These are phyloP conservation scores for Lipomyces yamanashiensis DNA, from an alignment of 805 yeast species.

Conservation along the genomic window DNA sequence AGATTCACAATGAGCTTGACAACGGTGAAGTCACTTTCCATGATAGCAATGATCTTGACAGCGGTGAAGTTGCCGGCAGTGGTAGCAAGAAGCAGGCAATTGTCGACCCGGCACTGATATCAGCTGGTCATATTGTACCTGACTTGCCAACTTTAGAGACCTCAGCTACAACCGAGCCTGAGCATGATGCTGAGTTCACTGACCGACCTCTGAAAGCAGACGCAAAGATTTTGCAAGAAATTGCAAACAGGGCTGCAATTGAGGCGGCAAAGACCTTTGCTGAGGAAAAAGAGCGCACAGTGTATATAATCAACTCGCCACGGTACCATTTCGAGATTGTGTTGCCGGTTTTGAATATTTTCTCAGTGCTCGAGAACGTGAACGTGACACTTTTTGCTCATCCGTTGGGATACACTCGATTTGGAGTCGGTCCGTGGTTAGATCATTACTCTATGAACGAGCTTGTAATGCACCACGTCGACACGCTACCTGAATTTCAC, in stretches of 20 bases:
- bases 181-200: not conserved
- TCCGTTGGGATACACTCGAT: slow-evolving; percentile 15
- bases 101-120: slow-evolving; percentile 7
- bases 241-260: not conserved
- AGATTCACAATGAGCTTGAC: not conserved
- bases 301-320: slow-evolving; percentile 28
- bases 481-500: not conserved
- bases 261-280: slow-evolving; percentile 5
- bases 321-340: slow-evolving; percentile 35
- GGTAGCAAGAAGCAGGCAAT: not conserved
- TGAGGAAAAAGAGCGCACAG: slow-evolving; percentile 1
- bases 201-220: slow-evolving; percentile 7
- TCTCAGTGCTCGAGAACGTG: slow-evolving; percentile 15
- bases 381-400: slow-evolving; percentile 19
- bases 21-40: not conserved
- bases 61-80: not conserved
- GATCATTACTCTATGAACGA: slow-evolving; percentile 10
- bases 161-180: not conserved
- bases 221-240: not conserved
- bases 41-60: not conserved
- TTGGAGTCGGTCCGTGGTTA: slow-evolving; percentile 31
- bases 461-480: slow-evolving; percentile 14
- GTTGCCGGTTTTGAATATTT: slow-evolving; percentile 25
- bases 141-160: not conserved
- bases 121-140: slow-evolving; percentile 13